Evolutionary conservation across 257 asterid species (phyloP).

Genomic region (Lycium ferocissimum): DNA sequence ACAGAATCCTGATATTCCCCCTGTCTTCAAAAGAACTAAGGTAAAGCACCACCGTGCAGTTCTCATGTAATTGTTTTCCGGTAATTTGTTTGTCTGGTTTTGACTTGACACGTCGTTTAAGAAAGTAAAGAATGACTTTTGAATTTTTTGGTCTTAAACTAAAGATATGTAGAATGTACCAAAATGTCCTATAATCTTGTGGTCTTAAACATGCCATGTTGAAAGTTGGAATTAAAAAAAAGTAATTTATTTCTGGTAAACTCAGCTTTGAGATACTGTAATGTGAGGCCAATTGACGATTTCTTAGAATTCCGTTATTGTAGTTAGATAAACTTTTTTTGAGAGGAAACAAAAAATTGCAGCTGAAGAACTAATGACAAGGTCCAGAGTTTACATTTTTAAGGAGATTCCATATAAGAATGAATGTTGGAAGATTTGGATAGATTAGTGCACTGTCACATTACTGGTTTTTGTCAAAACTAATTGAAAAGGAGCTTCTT

Average conservation of each 20-base stretch:
- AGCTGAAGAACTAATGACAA: background rate
- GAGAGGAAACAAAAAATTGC: background rate
- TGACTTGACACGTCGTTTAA: background rate
- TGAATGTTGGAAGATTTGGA: background rate
- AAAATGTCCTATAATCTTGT: too few relatives aligned
- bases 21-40: slow-evolving; percentile 55
- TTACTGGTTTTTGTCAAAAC: background rate
- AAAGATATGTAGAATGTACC: background rate
- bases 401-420: background rate
- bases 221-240: too few relatives aligned
- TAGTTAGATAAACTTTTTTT: background rate
- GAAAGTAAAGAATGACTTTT: too few relatives aligned
- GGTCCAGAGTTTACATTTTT: background rate
- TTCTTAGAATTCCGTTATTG: background rate
- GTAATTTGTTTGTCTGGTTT: background rate
- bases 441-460: background rate
- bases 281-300: background rate
- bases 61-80: background rate
- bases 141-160: background rate
- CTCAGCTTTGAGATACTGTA: background rate
- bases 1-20: slow-evolving; percentile 63
- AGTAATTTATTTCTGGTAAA: background rate
- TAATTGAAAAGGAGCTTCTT: background rate
- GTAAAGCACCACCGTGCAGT: slow-evolving; percentile 40
- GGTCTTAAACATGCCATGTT: background rate